A percentile compares a stretch with the other conserved stretches of the same genome.
Conservation (phyloP, 805 yeast genomes). For the Zygosaccharomyces lentus region DNA sequence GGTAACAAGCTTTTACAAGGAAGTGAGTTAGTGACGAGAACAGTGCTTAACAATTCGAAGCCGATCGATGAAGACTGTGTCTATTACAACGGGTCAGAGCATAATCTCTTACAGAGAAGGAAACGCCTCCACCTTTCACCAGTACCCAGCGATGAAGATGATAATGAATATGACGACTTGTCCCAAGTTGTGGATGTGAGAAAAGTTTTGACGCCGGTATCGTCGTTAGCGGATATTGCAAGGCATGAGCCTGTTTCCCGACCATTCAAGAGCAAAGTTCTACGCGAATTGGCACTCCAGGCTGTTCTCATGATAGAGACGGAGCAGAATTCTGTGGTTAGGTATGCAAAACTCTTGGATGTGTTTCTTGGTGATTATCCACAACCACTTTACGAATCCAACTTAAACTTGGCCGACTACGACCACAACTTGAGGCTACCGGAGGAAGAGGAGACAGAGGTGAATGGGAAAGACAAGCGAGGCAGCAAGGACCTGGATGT, state of each 20-base stretch:
- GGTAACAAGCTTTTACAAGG: constrained; percentile 55
- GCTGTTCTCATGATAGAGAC: constrained; percentile 73
- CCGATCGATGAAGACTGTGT: constrained; percentile 32
- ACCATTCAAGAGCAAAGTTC: constrained; percentile 56
- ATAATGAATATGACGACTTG: constrained; percentile 39
- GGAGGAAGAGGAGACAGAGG: constrained; percentile 25
- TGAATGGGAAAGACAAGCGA: constrained; percentile 16
- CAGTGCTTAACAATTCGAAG: constrained; percentile 36
- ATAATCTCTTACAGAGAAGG: constrained; percentile 31
- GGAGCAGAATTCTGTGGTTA: constrained; percentile 75
- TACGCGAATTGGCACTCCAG: constrained; percentile 61
- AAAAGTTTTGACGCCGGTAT: constrained; percentile 68
- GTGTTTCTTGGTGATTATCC: constrained; percentile 87
- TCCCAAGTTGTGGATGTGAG: constrained; percentile 50
- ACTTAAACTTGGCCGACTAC: constrained; percentile 61
- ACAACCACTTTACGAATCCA: constrained; percentile 55
- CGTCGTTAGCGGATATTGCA: constrained; percentile 74
- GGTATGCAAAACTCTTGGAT: constrained; percentile 65
- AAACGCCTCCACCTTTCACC: constrained; percentile 30
- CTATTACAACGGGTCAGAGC: constrained; percentile 37
- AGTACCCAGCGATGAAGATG: constrained; percentile 15
- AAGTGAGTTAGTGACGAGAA: constrained; percentile 45
- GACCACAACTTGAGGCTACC: constrained; percentile 52
- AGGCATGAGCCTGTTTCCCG: constrained; percentile 63
- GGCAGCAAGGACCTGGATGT: constrained; percentile 17